Evolutionary conservation across 2,329 filamentous ascomycete genomes (phyloP).

Genomic region (Exophiala lecanii-corni): DNA sequence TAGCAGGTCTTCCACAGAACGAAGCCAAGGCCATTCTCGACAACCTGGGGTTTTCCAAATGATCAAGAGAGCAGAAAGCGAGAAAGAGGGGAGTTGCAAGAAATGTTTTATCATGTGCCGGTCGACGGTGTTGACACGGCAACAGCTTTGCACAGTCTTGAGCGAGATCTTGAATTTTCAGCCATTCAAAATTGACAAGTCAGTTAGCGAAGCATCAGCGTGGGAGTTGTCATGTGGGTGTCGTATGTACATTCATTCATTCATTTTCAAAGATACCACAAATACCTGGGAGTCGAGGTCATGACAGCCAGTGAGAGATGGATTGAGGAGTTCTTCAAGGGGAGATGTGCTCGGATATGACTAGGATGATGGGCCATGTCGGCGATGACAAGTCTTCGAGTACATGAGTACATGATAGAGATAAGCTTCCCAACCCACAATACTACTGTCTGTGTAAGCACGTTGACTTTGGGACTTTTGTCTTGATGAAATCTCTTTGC

Average conservation of each 20-base stretch:
- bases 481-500: no score
- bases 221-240: slow-evolving; percentile 13
- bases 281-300: no score
- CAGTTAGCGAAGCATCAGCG: slow-evolving; percentile 21
- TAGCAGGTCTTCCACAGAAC: slow-evolving; percentile 47
- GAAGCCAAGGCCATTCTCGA: slow-evolving; percentile 39
- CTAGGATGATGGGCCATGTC: no score
- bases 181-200: slow-evolving; percentile 9
- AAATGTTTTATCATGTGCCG: slow-evolving; percentile 1
- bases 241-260: slow-evolving; percentile 3
- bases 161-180: slow-evolving; percentile 14
- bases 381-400: no score
- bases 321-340: no score
- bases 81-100: background rate
- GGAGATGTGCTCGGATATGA: no score
- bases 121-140: slow-evolving; percentile 4
- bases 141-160: slow-evolving; percentile 5
- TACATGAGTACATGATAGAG: no score
- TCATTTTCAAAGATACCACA: background rate
- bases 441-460: no score
- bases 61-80: slow-evolving; percentile 10
- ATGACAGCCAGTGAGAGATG: no score
- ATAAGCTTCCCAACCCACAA: no score
- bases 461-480: no score
- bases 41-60: slow-evolving; percentile 38